These are phyloP conservation scores for Apium graveolens DNA, from an alignment of 129 eudicot genomes.

Conservation along the genomic window DNA sequence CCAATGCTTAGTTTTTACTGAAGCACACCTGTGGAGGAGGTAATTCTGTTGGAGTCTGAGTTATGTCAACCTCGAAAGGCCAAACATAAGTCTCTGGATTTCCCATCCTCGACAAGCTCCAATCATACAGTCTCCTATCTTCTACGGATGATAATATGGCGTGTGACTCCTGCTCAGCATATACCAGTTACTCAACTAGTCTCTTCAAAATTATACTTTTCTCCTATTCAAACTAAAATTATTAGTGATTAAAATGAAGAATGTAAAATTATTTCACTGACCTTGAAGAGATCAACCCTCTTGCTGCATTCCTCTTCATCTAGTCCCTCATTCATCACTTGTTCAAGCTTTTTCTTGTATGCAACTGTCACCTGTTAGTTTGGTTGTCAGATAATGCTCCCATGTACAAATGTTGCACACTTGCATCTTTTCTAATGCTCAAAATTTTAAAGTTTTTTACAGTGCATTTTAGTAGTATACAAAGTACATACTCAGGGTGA, in stretches of 20 bases:
- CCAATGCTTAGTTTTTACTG: background rate
- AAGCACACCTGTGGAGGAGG: slow-evolving; percentile 58
- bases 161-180: slow-evolving; percentile 48
- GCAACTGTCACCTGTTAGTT: slow-evolving; percentile 46
- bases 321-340: slow-evolving; percentile 44
- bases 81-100: slow-evolving; percentile 60
- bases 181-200: background rate
- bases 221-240: background rate
- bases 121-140: slow-evolving; percentile 83
- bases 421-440: background rate
- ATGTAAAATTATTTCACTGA: background rate
- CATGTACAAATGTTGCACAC: background rate
- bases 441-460: background rate
- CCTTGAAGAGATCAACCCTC: slow-evolving; percentile 21
- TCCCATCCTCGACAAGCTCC: slow-evolving; percentile 76
- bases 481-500: background rate
- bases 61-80: slow-evolving; percentile 77
- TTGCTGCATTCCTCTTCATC: slow-evolving; percentile 27
- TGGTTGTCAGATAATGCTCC: background rate
- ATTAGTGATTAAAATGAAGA: background rate
- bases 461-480: background rate
- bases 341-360: slow-evolving; percentile 49
- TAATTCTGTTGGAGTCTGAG: slow-evolving; percentile 33
- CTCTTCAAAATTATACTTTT: background rate
- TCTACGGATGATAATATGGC: slow-evolving; percentile 57